phyloP scores from a whole-genome alignment of 495 filamentous ascomycete species.

The Talaromyces ruber region DNA sequence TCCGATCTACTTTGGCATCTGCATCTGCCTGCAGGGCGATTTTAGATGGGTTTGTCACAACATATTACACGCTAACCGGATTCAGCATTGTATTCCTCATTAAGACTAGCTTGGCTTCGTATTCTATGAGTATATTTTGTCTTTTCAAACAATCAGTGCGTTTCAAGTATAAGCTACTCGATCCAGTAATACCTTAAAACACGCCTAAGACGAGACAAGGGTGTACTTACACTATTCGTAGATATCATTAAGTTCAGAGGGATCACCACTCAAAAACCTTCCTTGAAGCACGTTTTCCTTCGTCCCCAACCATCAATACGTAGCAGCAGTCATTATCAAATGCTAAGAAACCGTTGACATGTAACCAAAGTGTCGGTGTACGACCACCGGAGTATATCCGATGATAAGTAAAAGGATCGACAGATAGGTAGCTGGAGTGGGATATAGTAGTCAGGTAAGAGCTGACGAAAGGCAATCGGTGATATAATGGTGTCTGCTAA shows the following conservation, averaged over 20 bases:
- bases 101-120: background rate
- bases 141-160: background rate
- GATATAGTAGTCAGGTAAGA: background rate
- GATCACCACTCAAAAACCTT: background rate
- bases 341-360: background rate
- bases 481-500: background rate
- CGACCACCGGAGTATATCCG: background rate
- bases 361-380: background rate
- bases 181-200: background rate
- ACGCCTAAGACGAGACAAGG: background rate
- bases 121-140: background rate
- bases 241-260: background rate
- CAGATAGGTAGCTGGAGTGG: background rate
- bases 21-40: background rate
- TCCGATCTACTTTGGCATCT: background rate
- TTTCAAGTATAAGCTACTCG: background rate
- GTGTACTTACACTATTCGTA: background rate
- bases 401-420: background rate
- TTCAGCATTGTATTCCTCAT: background rate
- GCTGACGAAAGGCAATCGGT: background rate
- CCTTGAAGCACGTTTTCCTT: background rate
- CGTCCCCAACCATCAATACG: background rate
- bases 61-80: background rate
- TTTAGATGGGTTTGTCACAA: background rate
- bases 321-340: background rate